A percentile compares a stretch with the other conserved stretches of the same genome.
Conservation (phyloP, 495 filamentous ascomycete genomes). For the Articulospora tetracladia region DNA sequence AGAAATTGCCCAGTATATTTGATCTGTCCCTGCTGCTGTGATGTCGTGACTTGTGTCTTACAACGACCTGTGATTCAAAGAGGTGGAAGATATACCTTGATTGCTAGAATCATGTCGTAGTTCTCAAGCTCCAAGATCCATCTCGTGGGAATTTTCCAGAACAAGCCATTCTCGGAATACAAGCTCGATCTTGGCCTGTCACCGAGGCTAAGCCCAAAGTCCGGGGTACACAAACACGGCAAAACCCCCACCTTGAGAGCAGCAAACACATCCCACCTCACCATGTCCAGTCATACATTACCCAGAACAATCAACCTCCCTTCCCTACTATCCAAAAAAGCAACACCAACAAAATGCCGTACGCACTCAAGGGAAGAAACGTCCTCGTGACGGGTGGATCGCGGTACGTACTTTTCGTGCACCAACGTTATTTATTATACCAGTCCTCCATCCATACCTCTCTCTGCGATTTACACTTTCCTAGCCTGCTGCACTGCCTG, state of each 20-base stretch:
- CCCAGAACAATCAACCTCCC: no score
- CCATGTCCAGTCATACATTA: no score
- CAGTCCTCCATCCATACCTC: no score
- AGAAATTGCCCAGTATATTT: slow-evolving; percentile 25
- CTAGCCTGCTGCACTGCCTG: no score
- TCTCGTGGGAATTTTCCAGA: neutral
- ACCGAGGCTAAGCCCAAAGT: neutral
- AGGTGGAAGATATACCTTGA: no score
- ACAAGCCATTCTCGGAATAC: neutral
- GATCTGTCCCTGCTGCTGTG: neutral
- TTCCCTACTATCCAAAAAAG: no score
- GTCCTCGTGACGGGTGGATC: slow-evolving; percentile 68
- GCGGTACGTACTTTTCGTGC: no score
- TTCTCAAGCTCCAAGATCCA: neutral
- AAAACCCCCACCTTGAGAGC: neutral
- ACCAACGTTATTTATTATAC: no score
- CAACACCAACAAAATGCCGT: slow-evolving; percentile 42
- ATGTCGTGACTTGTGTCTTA: no score
- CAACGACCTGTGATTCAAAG: no score
- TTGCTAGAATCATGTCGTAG: neutral
- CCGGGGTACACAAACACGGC: neutral
- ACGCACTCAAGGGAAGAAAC: slow-evolving; percentile 57
- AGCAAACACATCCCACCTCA: neutral
- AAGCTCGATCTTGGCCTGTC: neutral
- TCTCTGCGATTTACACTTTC: no score